Base-by-base conservation (phyloP, 345 rosid genomes). In the Atalantia buxifolia region DNA sequence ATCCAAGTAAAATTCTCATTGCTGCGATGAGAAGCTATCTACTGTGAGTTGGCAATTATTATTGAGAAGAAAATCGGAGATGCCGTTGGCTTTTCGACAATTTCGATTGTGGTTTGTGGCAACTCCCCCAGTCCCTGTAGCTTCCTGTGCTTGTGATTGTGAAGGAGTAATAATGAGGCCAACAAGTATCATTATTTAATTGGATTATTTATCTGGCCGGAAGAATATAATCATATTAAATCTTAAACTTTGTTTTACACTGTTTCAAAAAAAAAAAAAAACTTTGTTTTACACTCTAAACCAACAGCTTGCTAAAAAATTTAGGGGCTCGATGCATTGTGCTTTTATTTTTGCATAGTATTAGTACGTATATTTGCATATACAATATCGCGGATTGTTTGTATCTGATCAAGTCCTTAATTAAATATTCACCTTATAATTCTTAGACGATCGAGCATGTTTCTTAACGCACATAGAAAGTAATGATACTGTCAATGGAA, bases 281-380 rank as follows among this genome's bases (percentile, higher is more conserved):
- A n/a, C n/a, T n/a, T n/a, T n/a, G n/a, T n/a, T 35, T 38, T 72
- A 2, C 27, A 18, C 69, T 38, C 27, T 74, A 61, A 5, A 62
- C 10, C 24, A 21, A 10, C 8, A 14, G 5, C 25, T 40, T 42
- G 21, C 64, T 56, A 14, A 56, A 36, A 56, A 38, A 5, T 70
- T 80, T 71, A 18, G 66, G 76, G 76, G 82, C 78, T 75, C 79
- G 66, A 68, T 80, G 71, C 24, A 30, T 7, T 69, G 7, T 31
- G 69, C 4, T 45, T 62, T 22, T 50, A 40, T 3, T 45, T 33
- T 25, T 40, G 71, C 55, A 14, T 48, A 48, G 55, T 14, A 40
- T 40, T 40, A 40, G 0, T 40, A 8, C 13, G 53, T 48, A 14
- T 14, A 48, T 48, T 13, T 48, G 19, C 19, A 3, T 14, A 4